Evolutionary conservation across 441 rosid species (phyloP), one percentile per base, ranked within the genome.

Genomic region (Croton setiger): DNA sequence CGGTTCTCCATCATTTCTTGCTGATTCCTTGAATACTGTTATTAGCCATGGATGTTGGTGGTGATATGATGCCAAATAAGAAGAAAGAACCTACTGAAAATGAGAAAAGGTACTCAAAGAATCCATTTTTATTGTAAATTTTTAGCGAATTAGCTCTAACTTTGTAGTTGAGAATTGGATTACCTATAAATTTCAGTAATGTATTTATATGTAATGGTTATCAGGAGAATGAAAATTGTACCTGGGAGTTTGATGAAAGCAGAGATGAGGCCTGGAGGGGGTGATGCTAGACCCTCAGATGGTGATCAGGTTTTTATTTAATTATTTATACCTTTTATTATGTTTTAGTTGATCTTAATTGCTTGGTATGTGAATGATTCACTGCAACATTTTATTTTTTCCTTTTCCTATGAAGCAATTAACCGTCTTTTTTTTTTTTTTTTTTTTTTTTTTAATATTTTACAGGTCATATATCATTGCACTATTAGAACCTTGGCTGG

Each of bases 241-340:
- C 86, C 97, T 4, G 98, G 97, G 67, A 92, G 94, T 78, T 81
- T 96, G 75, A 80, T 96, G 94, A 96, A 93, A 80, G 99, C 98
- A 37, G 66, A 85, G 80, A 82, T 91, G 77, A 88, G 97, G 72
- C 92, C 98, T 37, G 98, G 97, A 23, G 97, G 96, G 20, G 98
- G 93, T 54, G 97, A 91, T 66, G 83, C 87, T 37, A 81, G 75
- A 59, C 99, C 99, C 2, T 76, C 85, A 0, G 96, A 96, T 51
- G 98, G 94, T 80, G 98, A 96, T 82, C 99, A 96, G 97, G 99
- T 96, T 67, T 15, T 10, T 70, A 1, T 20, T 36, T 27, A 18
- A 18, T 39, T 23, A 3, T n/a, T 51, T 6, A 18, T 37, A 48
- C 31, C 31, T 68, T 33, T 12, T 8, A 4, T 59, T 45, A 35